Conservation (phyloP, 1,284 basidiomycete genomes). For the Ustilago shanxiensis region DNA sequence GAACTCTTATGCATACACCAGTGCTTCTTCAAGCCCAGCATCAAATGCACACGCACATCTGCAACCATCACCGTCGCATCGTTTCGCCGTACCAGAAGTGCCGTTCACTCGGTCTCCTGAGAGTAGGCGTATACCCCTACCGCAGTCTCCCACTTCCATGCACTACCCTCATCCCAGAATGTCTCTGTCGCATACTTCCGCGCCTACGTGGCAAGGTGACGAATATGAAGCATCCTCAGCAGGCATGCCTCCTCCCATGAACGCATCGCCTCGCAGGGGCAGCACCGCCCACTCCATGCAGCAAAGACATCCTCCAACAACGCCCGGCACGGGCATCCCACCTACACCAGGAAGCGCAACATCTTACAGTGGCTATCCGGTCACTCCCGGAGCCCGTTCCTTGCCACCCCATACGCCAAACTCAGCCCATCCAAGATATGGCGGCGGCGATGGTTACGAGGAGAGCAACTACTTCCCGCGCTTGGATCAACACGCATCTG, state of each 20-base stretch:
- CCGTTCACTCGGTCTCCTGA: constrained; percentile 46
- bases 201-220: constrained; percentile 19
- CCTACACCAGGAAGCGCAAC: constrained; percentile 32
- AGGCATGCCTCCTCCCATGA: constrained; percentile 43
- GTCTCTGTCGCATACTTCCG: not conserved
- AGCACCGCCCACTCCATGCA: constrained; percentile 16
- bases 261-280: constrained; percentile 30
- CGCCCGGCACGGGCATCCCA: constrained; percentile 27
- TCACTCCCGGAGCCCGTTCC: constrained; percentile 42
- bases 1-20: constrained; percentile 24
- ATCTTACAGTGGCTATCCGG: constrained; percentile 27
- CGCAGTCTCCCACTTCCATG: constrained; percentile 27
- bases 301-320: constrained; percentile 18
- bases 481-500: constrained; percentile 7
- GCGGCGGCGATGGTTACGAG: constrained; percentile 16
- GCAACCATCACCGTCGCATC: constrained; percentile 52
- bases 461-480: constrained; percentile 47
- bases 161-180: constrained; percentile 16
- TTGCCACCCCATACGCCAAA: constrained; percentile 31
- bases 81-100: constrained; percentile 46
- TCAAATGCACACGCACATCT: constrained; percentile 25
- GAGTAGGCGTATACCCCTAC: constrained; percentile 32
- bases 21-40: constrained; percentile 46
- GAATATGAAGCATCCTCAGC: constrained; percentile 19
- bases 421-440: constrained; percentile 8